These are phyloP conservation scores for Rhizomucor pusillus DNA, from an alignment of 371 early-diverging fungal genomes.

Conservation along the genomic window DNA sequence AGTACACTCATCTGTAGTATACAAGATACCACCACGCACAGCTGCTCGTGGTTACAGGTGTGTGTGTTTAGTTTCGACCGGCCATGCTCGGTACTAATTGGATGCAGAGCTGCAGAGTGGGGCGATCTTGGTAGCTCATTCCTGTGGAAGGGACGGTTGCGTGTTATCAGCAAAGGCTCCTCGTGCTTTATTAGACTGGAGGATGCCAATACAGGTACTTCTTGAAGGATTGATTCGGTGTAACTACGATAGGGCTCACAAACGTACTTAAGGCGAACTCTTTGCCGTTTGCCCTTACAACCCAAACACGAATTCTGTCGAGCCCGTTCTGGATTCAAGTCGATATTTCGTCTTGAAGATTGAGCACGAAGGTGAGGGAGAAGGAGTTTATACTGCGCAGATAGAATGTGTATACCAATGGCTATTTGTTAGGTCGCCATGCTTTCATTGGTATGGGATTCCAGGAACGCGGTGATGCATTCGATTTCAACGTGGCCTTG, in stretches of 20 bases:
- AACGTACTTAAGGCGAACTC: constrained; percentile 58
- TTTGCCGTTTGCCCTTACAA: constrained; percentile 87
- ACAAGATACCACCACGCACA: constrained; percentile 76
- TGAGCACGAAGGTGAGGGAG: constrained; percentile 65
- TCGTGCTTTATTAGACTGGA: constrained; percentile 79
- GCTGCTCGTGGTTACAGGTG: constrained; percentile 76
- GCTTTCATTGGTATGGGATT: constrained; percentile 92
- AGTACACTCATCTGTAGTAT: constrained; percentile 44
- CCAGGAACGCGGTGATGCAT: constrained; percentile 82
- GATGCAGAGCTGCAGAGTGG: constrained; percentile 82
- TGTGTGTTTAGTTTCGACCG: background rate
- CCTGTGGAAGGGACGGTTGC: constrained; percentile 84
- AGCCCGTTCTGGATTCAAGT: constrained; percentile 86
- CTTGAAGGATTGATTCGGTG: background rate
- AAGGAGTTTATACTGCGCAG: background rate
- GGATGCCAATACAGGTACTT: constrained; percentile 61
- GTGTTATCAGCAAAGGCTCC: constrained; percentile 69
- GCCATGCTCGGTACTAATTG: background rate
- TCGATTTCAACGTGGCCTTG: constrained; percentile 91
- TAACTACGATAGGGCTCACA: background rate
- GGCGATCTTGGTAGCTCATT: constrained; percentile 67
- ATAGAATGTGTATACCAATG: background rate
- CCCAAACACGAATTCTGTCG: constrained; percentile 70
- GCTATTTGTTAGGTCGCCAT: constrained; percentile 55
- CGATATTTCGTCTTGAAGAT: constrained; percentile 92